Evolutionary conservation across 2,329 filamentous ascomycete species (phyloP), one percentile per base, ranked within the genome.

Genomic region (Rugonectria rugulosa): DNA sequence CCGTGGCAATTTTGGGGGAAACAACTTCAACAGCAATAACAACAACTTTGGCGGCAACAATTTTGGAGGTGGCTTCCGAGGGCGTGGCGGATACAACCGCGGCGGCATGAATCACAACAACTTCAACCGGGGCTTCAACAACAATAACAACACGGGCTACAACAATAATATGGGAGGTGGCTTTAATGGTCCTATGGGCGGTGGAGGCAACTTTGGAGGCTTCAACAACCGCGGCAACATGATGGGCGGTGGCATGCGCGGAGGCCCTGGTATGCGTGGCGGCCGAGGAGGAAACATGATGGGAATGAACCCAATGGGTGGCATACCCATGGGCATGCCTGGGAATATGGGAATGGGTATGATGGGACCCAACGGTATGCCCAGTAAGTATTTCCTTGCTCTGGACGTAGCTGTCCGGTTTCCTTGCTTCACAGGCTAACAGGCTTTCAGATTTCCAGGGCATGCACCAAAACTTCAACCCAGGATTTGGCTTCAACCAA

Each of bases 391-490:
- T 20, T 23, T 24, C 17, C 26, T 31, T 26, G 15, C 6, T 51
- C 7, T 17, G n/a, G 14, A 19, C 24, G 24, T 36, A 20, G 26
- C 26, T 7, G n/a, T 24, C 4, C 24, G 20, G 12, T 10, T n/a
- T 4, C n/a, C 3, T 20, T 5, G 7, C 7, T 5, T 20, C 7
- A 27, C 15, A 20, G 36, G 40, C 68, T 74, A 53, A 74, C 58
- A 42, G 10, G 5, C 10, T 27, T 34, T 4, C 63, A 81, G 87
- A 84, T 37, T 92, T 92, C 73, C 85, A 87, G 75, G 85, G 81
- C 57, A 87, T 88, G 77, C 85, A 85, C 68, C 81, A 83, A 50
- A 85, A 87, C 67, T 94, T 92, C 75, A 90, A 89, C 69, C 85
- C 88, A 31, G 85, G 81, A 54, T 92, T 92, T 10, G 69, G 68